Evolutionary conservation across 139 green algal species (phyloP).

Genomic region (Ettlia oleoabundans): DNA sequence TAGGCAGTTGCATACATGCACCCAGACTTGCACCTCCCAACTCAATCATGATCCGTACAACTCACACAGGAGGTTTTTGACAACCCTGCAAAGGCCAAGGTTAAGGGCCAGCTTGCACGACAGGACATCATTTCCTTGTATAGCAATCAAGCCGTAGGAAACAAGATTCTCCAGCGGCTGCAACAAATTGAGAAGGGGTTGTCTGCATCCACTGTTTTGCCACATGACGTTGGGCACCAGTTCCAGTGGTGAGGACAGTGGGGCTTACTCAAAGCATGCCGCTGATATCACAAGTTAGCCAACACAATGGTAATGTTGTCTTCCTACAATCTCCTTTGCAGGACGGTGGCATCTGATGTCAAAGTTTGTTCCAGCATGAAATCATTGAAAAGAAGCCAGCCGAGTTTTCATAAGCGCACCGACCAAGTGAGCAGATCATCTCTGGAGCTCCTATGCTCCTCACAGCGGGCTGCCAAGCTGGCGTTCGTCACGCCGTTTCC

Average conservation of each 20-base stretch:
- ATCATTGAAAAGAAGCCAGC: neutral
- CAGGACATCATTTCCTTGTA: neutral
- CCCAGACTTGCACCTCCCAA: no score
- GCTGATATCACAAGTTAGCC: neutral
- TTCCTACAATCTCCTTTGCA: neutral
- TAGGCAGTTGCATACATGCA: no score
- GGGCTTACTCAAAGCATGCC: neutral
- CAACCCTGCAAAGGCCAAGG: constrained; percentile 16
- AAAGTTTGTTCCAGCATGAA: neutral
- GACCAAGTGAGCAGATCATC: no score
- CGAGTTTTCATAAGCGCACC: neutral
- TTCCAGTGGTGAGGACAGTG: neutral
- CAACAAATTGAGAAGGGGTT: neutral
- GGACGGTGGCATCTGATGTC: neutral
- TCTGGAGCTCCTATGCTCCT: no score
- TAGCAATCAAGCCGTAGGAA: constrained; percentile 5
- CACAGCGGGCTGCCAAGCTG: neutral
- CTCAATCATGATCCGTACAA: no score
- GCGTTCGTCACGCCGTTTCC: constrained; percentile 26
- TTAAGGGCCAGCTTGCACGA: neutral
- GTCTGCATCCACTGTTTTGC: neutral
- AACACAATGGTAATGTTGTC: no score
- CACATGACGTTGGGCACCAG: neutral
- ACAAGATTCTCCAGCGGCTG: neutral
- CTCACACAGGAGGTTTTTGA: constrained; percentile 2